A percentile compares a stretch with the other conserved stretches of the same genome.
Conservation (phyloP, 2,329 filamentous ascomycete species). For the Botryotinia globosa region DNA sequence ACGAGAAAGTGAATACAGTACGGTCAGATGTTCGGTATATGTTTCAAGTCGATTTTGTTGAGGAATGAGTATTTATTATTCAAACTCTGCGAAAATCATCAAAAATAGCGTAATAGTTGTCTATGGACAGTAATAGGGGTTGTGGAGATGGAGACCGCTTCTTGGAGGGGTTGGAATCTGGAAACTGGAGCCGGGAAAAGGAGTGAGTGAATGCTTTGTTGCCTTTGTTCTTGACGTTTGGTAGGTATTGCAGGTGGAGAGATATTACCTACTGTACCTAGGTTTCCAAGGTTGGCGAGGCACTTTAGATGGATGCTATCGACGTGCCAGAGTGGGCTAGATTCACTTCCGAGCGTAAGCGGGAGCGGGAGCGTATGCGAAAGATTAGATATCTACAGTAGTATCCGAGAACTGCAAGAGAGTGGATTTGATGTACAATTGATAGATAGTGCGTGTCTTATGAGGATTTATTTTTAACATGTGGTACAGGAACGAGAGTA, state of each 20-base stretch:
- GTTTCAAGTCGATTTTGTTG: conserved; percentile 11
- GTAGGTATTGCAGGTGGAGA: background rate
- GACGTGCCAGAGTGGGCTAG: background rate
- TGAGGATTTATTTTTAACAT: background rate
- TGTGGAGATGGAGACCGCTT: conserved; percentile 3
- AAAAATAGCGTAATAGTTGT: background rate
- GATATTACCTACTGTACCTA: too few relatives aligned
- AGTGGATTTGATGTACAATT: background rate
- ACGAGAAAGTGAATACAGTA: conserved; percentile 10
- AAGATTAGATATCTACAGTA: conserved; percentile 3
- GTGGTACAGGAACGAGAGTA: background rate
- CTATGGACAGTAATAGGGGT: background rate
- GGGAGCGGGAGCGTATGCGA: background rate
- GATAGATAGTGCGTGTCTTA: background rate
- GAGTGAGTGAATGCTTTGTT: conserved; percentile 14
- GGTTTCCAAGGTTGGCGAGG: background rate
- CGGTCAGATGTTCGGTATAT: conserved; percentile 17
- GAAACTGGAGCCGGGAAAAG: background rate
- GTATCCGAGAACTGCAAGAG: conserved; percentile 4
- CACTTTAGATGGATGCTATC: background rate
- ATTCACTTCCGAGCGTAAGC: background rate
- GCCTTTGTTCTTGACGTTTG: conserved; percentile 2
- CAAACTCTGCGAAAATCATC: background rate
- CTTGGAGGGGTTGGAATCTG: background rate
- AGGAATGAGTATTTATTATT: background rate